Evolutionary conservation across 768 basidiomycete species (phyloP).

Genomic region (Arthromyces matolae): DNA sequence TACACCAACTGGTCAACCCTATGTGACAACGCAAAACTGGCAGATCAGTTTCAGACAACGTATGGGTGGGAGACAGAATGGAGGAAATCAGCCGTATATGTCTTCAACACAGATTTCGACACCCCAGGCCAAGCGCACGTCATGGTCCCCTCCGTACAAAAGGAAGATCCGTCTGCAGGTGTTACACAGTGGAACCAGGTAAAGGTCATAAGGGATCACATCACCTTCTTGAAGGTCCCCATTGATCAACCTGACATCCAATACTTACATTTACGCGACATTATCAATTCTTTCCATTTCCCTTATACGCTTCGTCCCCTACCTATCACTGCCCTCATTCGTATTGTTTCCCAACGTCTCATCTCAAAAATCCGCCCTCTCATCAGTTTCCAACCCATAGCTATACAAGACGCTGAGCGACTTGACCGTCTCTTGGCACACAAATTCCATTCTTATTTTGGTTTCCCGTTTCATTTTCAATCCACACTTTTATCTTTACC

Average conservation of each 20-base stretch:
- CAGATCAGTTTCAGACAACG: slow-evolving; percentile 4
- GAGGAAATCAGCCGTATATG: not conserved
- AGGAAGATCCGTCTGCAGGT: not conserved
- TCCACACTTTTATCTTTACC: not conserved
- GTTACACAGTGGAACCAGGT: not conserved
- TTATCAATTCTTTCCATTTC: not conserved
- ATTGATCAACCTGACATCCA: not conserved
- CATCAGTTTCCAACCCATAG: not conserved
- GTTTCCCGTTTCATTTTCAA: not conserved
- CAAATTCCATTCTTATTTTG: not conserved
- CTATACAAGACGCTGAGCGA: not conserved
- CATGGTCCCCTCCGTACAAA: not conserved
- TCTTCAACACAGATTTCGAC: not conserved
- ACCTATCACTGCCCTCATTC: not conserved
- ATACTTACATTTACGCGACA: not conserved
- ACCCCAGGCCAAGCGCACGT: not conserved
- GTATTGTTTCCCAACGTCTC: not conserved
- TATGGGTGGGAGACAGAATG: slow-evolving; percentile 7
- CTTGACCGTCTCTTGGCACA: not conserved
- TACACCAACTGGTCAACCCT: not conserved
- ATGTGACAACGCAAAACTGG: not conserved
- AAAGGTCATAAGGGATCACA: not conserved
- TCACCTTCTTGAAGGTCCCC: not conserved
- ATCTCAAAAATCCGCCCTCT: not conserved
- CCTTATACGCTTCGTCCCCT: not conserved